Evolutionary conservation across 2,329 filamentous ascomycete species (phyloP), one percentile per base, ranked within the genome.

Genomic region (Scedosporium minutisporum): DNA sequence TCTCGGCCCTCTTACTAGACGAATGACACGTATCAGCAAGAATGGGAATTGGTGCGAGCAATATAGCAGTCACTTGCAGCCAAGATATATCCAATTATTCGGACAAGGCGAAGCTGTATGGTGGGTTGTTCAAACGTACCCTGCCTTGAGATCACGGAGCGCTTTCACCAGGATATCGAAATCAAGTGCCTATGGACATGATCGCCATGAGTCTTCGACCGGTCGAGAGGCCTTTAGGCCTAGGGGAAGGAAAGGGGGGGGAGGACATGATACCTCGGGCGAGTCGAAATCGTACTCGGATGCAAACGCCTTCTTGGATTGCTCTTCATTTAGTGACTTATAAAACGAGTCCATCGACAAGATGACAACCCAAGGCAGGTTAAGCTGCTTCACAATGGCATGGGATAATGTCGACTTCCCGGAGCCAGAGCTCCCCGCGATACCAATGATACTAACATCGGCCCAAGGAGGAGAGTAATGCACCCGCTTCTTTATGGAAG

Each of bases 311-410:
- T 85, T 83, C 66, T 80, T 85, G 61, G 91, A 93, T 71, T 95
- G 82, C 70, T 93, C 92, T 2, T 87, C 81, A 18, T 85, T 89
- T 68, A 99, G 78, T 18, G 88, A 89, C 76, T 97, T 97, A 78
- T 99, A 99, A 75, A 96, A 99, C 12, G 93, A 97, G 75, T 99
- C 95, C 88, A 99, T 97, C 51, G 93, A 96, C 69, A 99, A 77
- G 75, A 99, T 97, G 59, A 97, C 93, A 65, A 99, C 95, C 93
- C 95, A 99, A 63, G 95, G 95, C 66, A 99, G 78, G 75, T 95
- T 96, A 69, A 99, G 79, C 70, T 90, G 88, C 69, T 85, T 88
- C 66, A 97, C 90, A 68, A 99, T 96, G 66, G 93, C 91, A 72
- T 96, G 85, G 38, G 95, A 93, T 62, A 99, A 79, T 6, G 93